phyloP scores from a whole-genome alignment of 176 grass and related monocot genomes.

The Oryza rufipogon region DNA sequence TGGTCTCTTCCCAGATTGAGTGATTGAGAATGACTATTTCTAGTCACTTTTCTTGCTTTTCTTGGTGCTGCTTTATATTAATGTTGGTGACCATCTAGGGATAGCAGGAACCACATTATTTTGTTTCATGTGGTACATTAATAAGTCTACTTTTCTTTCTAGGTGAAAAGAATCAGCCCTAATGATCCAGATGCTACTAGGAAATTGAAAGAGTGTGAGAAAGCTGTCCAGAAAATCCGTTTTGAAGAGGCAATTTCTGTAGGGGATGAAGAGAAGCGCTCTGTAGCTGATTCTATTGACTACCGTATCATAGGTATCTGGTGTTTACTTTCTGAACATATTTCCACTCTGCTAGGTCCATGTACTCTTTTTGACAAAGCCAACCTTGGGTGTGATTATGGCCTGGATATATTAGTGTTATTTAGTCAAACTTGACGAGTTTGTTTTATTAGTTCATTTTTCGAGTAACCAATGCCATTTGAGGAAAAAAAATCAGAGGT shows the following conservation, averaged over 20 bases:
- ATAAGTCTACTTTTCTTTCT: conserved; percentile 15
- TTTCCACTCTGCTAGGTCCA: background rate
- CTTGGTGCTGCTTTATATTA: background rate
- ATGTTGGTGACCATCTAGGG: background rate
- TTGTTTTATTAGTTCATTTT: background rate
- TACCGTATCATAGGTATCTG: conserved; percentile 69
- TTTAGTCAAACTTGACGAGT: background rate
- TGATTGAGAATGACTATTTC: background rate
- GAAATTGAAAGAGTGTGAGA: conserved; percentile 96
- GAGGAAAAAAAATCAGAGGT: too few relatives aligned
- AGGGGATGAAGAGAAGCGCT: conserved; percentile 46
- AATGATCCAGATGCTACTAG: conserved; percentile 87
- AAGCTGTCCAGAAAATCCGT: conserved; percentile 85
- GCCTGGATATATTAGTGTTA: background rate
- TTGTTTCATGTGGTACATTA: background rate
- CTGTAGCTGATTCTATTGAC: conserved; percentile 72
- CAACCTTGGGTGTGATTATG: background rate
- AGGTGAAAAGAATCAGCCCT: conserved; percentile 89
- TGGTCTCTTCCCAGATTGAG: background rate
- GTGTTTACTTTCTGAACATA: conserved; percentile 15
- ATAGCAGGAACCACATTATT: background rate
- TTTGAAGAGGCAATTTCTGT: conserved; percentile 92
- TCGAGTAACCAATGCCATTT: too few relatives aligned
- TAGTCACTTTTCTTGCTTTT: background rate
- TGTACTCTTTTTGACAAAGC: background rate